Evolutionary conservation across 345 rosid species (phyloP).

Genomic region (Physaria fendleri): DNA sequence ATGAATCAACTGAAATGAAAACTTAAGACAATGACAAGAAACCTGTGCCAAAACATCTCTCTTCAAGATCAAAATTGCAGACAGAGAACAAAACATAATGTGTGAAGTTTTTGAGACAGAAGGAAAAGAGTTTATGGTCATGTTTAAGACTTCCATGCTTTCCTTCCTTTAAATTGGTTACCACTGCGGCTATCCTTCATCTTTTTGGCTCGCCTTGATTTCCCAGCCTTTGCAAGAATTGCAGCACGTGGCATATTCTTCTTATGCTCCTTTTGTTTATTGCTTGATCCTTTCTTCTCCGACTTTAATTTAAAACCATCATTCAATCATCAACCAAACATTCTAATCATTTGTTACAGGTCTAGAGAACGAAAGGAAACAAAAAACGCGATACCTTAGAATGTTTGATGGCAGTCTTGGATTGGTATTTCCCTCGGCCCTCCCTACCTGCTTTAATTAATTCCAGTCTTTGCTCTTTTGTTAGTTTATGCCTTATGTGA

Average conservation of each 20-base stretch:
- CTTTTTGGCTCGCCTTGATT: constrained; percentile 44
- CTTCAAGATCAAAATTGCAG: constrained; percentile 1
- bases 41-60: too few species aligned
- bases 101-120: background rate
- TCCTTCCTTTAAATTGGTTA: constrained; percentile 79
- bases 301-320: background rate
- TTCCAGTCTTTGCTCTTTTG: constrained; percentile 75
- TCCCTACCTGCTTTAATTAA: constrained; percentile 85
- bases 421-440: constrained; percentile 60
- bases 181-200: constrained; percentile 42
- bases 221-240: constrained; percentile 46
- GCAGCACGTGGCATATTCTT: constrained; percentile 88
- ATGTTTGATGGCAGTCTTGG: constrained; percentile 70
- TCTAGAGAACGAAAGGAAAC: too few species aligned
- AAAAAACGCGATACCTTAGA: too few species aligned
- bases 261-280: constrained; percentile 79
- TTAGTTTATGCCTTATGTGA: constrained; percentile 68
- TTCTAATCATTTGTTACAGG: too few species aligned
- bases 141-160: constrained; percentile 66
- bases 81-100: background rate
- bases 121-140: background rate
- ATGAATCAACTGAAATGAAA: too few species aligned
- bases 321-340: constrained; percentile 3
- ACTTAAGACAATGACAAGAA: too few species aligned
- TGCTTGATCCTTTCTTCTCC: constrained; percentile 79